Conservation (phyloP, 345 rosid species). For the Eutrema heterophyllum region DNA sequence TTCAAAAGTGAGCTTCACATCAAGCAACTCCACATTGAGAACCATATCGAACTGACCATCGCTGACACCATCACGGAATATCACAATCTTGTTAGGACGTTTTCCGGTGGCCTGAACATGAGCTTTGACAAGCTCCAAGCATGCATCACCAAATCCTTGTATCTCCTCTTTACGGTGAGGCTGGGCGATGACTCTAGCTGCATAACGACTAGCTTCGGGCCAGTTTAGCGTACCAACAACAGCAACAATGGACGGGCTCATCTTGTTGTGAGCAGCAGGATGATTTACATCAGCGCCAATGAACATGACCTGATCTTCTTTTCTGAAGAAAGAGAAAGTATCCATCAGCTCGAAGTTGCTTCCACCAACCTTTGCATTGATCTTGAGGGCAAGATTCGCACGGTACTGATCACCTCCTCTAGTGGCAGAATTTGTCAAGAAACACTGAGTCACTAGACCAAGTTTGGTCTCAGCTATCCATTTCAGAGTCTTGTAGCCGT, state of each 20-base stretch:
- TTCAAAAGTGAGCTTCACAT: conserved; percentile 44
- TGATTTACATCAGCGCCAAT: conserved; percentile 94
- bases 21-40: conserved; percentile 61
- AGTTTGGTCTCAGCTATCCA: conserved; percentile 79
- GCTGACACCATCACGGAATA: conserved; percentile 90
- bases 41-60: conserved; percentile 91
- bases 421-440: conserved; percentile 43
- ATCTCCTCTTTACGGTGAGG: conserved; percentile 62
- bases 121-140: conserved; percentile 56
- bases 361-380: conserved; percentile 96
- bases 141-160: conserved; percentile 54
- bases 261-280: conserved; percentile 48
- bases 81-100: conserved; percentile 56
- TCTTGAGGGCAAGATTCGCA: conserved; percentile 74
- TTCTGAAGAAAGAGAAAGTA: conserved; percentile 42
- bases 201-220: conserved; percentile 85
- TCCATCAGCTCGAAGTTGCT: conserved; percentile 73
- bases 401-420: conserved; percentile 55
- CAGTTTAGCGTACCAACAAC: conserved; percentile 82
- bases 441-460: conserved; percentile 86
- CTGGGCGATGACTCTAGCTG: conserved; percentile 67
- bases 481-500: conserved; percentile 77
- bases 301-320: conserved; percentile 60
- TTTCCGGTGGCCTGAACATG: conserved; percentile 45
- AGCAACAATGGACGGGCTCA: conserved; percentile 79